Percentiles rank a stretch among this genome's conserved stretches.
Evolutionary conservation across 2,329 filamentous ascomycete genomes (phyloP).

Genomic region (Microascus cirrosus): DNA sequence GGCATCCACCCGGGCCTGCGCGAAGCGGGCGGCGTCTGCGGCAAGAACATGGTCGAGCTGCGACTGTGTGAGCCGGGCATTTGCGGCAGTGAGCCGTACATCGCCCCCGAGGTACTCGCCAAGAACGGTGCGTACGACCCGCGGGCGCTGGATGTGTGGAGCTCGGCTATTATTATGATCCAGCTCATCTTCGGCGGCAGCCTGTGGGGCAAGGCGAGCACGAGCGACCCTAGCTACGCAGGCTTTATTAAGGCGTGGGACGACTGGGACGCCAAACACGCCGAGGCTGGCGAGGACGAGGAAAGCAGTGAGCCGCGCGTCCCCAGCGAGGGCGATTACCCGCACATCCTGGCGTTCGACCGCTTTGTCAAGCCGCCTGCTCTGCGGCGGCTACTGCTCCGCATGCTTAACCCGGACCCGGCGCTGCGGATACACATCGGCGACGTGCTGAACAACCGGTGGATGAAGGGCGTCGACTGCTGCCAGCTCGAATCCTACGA

Average conservation of each 20-base stretch:
- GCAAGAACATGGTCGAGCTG: constrained; percentile 58
- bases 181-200: constrained; percentile 61
- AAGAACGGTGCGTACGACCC: constrained; percentile 60
- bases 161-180: constrained; percentile 72
- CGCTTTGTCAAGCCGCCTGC: constrained; percentile 52
- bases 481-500: constrained; percentile 64
- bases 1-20: constrained; percentile 71
- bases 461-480: constrained; percentile 65
- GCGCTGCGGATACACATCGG: constrained; percentile 56
- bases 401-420: constrained; percentile 76
- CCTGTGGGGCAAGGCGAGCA: constrained; percentile 62
- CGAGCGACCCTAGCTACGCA: constrained; percentile 47
- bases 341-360: constrained; percentile 55
- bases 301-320: constrained; percentile 16
- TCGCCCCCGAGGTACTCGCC: constrained; percentile 71
- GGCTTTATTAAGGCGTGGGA: constrained; percentile 57
- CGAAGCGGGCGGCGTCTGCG: constrained; percentile 62
- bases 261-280: constrained; percentile 49
- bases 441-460: constrained; percentile 59
- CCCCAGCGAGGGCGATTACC: constrained; percentile 48
- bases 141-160: constrained; percentile 76
- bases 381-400: constrained; percentile 59
- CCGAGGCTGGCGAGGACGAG: constrained; percentile 2
- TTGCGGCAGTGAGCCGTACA: constrained; percentile 77
- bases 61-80: constrained; percentile 68